Conservation (phyloP, 345 rosid species). For the Dovyalis caffra region DNA sequence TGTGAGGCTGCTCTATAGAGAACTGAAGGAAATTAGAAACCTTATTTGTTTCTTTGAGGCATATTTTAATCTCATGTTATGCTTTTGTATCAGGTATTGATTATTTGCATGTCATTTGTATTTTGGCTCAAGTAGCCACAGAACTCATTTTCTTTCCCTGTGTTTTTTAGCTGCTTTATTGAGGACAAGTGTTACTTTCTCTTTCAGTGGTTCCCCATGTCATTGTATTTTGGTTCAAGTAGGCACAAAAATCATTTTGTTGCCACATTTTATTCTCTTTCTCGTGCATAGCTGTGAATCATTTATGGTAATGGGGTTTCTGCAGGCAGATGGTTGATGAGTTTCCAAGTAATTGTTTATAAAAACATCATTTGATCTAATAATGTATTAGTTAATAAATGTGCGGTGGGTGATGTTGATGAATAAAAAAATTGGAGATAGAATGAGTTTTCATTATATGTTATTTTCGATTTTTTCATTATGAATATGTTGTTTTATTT, state of each 20-base stretch:
- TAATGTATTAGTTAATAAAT: neutral
- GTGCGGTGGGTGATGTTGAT: neutral
- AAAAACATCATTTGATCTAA: neutral
- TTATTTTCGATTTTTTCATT: neutral
- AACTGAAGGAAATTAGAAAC: neutral
- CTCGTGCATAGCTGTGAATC: neutral
- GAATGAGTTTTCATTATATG: neutral
- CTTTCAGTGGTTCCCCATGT: neutral
- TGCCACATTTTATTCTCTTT: neutral
- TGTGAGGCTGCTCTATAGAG: neutral
- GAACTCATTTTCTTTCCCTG: neutral
- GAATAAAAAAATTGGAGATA: neutral
- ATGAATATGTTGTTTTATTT: neutral
- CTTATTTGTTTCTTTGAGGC: neutral
- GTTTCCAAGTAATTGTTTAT: neutral
- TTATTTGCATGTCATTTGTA: neutral
- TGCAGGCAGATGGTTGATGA: neutral
- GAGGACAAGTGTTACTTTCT: neutral
- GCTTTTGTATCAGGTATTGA: neutral
- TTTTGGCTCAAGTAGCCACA: neutral
- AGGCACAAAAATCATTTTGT: neutral
- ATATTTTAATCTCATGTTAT: neutral
- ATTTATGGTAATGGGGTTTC: neutral
- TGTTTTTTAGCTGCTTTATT: neutral
- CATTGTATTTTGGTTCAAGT: neutral